phyloP scores from a whole-genome alignment of 75 land plant genomes.

The Pinus tabuliformis region DNA sequence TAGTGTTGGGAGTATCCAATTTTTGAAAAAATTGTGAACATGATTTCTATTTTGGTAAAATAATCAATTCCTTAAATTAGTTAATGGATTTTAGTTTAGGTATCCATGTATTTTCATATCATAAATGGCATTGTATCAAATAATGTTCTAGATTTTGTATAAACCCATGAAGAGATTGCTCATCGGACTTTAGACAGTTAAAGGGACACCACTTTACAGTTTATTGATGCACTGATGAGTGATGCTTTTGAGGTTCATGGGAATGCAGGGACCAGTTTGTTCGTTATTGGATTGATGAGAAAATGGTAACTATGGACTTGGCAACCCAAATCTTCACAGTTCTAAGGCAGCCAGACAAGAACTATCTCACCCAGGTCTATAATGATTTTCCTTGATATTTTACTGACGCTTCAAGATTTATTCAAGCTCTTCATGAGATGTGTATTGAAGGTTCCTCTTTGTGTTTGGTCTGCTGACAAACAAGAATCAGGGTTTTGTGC shows the following conservation, averaged over 20 bases:
- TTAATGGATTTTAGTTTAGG: not conserved
- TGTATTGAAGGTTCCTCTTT: not conserved
- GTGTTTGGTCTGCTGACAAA: constrained; percentile 1
- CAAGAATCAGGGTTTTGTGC: not conserved
- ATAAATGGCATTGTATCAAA: not conserved
- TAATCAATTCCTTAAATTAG: not conserved
- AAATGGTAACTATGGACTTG: constrained; percentile 67
- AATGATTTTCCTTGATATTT: not conserved
- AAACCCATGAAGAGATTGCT: too few relatives aligned
- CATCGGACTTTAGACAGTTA: too few relatives aligned
- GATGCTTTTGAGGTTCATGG: not conserved
- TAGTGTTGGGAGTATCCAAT: not conserved
- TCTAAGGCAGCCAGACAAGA: constrained; percentile 71
- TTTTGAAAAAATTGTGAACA: not conserved
- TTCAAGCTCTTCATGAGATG: not conserved
- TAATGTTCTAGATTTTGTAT: not conserved
- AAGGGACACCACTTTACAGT: too few relatives aligned
- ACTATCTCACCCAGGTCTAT: constrained; percentile 73
- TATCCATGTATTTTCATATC: not conserved
- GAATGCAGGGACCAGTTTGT: constrained; percentile 71
- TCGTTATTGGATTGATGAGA: constrained; percentile 77
- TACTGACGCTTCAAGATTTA: not conserved
- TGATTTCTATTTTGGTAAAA: not conserved
- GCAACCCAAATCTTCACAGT: constrained; percentile 67
- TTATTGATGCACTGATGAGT: not conserved